Base-by-base conservation (phyloP, 768 basidiomycete species). In the Galerina sulciceps region DNA sequence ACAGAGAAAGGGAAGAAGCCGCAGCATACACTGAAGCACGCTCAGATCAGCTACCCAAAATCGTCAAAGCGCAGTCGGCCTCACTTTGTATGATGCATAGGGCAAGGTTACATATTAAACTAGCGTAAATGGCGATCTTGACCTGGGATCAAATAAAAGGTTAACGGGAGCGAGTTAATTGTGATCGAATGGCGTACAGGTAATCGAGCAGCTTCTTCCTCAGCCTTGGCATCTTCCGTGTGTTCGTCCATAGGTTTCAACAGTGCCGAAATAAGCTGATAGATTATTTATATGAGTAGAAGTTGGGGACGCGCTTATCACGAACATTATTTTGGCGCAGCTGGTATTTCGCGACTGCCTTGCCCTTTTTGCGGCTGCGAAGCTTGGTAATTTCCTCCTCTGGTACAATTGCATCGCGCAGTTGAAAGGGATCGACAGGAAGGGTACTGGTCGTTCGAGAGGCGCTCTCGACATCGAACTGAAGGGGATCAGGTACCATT, bases 221-320 rank as follows among this genome's bases (percentile, higher is more conserved):
- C 85, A 11, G 81, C 79, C 59, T 79, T 83, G 14, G 94, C 94
- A 65, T 96, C 93, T 50, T 85, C 83, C 0, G 93, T 93, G 67
- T 95, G 91, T 35, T 89, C 87, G 36, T 94, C 91, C 85, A 99
- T 90, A 0, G 94, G 85, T 73, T 96, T 97, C 35, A 99, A 82
- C 60, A 98, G 75, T n/a, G 85, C 83, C n/a, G 76, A 70, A 61
- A 99, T 96, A 58, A 95, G 88, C 91, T 96, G 66, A 37, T 46
- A 44, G 47, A 65, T 44, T 50, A 49, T 53, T 49, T 54, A 56
- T 55, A 35, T 44, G 45, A 9, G 53, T 22, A 31, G 50, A 14
- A 52, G 18, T 43, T 52, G 38, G 41, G 35, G 41, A 48, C 50
- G 42, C 36, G 11, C 34, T 26, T 48, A 52, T 52, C 46, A 57